Evolutionary conservation across 164 flowering plant species (phyloP).

Genomic region (Stephania japonica): DNA sequence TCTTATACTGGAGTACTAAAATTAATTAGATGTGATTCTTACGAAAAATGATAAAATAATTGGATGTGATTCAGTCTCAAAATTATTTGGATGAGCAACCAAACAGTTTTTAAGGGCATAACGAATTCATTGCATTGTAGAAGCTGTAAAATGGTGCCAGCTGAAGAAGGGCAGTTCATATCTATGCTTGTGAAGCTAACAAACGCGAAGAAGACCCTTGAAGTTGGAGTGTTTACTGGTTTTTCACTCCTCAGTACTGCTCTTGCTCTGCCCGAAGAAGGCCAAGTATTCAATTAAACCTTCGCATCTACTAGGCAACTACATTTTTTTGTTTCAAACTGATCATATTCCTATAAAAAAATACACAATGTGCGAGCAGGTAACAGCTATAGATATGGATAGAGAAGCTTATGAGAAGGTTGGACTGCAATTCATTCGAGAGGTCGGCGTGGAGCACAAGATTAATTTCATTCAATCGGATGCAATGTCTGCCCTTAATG

Average conservation of each 20-base stretch:
- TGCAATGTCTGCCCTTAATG: conserved; percentile 19
- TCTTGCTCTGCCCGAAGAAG: conserved; percentile 61
- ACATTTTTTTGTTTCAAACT: not conserved
- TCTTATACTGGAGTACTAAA: too few species aligned
- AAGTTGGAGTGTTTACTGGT: conserved; percentile 61
- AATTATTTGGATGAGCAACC: too few species aligned
- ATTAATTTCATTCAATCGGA: conserved; percentile 23
- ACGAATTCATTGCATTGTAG: conserved; percentile 16
- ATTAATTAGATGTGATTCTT: too few species aligned
- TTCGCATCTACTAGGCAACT: not conserved
- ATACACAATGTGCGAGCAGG: conserved; percentile 15
- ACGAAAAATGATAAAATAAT: too few species aligned
- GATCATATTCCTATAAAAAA: too few species aligned
- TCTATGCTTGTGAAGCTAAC: conserved; percentile 55
- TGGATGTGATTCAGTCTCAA: too few species aligned
- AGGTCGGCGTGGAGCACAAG: conserved; percentile 29
- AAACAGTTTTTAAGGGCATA: too few species aligned
- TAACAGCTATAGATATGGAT: conserved; percentile 32
- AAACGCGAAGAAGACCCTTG: conserved; percentile 60
- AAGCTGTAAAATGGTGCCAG: conserved; percentile 55
- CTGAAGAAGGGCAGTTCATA: conserved; percentile 66
- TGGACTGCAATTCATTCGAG: conserved; percentile 23
- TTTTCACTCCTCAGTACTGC: conserved; percentile 63
- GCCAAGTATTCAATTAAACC: conserved; percentile 29
- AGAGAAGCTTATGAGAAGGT: conserved; percentile 19